Percentiles rank a stretch among this genome's conserved stretches.
Conservation (phyloP, 192 early-diverging fungal genomes). For the Gryganskiella cystojenkinii region DNA sequence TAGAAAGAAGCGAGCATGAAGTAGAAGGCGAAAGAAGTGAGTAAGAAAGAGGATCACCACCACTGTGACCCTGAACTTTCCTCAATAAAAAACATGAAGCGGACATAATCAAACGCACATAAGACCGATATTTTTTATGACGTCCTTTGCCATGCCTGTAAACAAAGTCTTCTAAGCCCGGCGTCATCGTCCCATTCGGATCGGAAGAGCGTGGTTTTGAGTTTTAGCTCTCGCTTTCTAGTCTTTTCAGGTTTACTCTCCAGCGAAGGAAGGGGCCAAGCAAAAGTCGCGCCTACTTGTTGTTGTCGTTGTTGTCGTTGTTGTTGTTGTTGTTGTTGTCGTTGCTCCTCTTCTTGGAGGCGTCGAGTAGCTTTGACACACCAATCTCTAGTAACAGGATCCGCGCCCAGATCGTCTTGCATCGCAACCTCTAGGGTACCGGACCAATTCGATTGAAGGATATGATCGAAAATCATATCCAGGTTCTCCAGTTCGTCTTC, state of each 20-base stretch:
- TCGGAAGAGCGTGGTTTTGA: constrained; percentile 5
- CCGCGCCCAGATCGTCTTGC: constrained; percentile 24
- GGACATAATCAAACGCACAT: too few relatives aligned
- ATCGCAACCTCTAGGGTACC: constrained; percentile 11
- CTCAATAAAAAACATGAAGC: too few relatives aligned
- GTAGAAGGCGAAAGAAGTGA: too few relatives aligned
- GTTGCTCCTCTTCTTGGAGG: constrained; percentile 1
- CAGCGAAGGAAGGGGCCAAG: too few relatives aligned
- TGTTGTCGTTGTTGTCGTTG: too few relatives aligned
- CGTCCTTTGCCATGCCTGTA: constrained; percentile 21
- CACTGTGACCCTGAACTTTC: too few relatives aligned
- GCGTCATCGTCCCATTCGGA: constrained; percentile 32
- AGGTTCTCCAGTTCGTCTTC: constrained; percentile 16
- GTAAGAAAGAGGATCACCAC: too few relatives aligned
- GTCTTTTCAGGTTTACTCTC: background rate
- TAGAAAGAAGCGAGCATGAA: too few relatives aligned
- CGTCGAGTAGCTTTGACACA: background rate
- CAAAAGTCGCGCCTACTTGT: too few relatives aligned
- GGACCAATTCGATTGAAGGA: constrained; percentile 19
- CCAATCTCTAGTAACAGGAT: constrained; percentile 15
- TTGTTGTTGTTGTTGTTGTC: too few relatives aligned
- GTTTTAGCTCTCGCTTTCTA: background rate
- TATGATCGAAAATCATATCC: constrained; percentile 13
- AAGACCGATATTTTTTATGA: too few relatives aligned
- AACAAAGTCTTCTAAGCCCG: constrained; percentile 22